Evolutionary conservation across 768 basidiomycete genomes (phyloP), one percentile per base, ranked within the genome.

Genomic region (Rhodotorula babjevae): DNA sequence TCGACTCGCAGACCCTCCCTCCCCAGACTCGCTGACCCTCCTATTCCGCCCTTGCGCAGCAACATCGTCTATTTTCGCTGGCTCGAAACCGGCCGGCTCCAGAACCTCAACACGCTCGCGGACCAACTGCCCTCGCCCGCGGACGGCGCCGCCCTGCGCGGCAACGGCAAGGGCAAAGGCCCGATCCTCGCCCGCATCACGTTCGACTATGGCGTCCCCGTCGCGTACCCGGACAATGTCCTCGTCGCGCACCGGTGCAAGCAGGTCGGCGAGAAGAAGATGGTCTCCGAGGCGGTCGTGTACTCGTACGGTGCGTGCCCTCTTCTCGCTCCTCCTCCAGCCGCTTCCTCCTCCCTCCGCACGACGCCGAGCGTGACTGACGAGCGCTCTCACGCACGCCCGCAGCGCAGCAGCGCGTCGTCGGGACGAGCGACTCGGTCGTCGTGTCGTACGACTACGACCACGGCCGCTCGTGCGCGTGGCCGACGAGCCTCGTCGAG

Each of bases 41-140:
- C 55, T 29, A 2, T 46, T 15, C 14, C 44, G 29, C 29, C 11
- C 55, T 29, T 18, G 8, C 42, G 21, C 58, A 72, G 71, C 52
- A 72, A 72, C 62, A 67, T 40, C 27, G 67, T 68, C 16, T 72
- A 68, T 53, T 58, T 72, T 29, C 58, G 67, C 10, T 72, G 71
- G 71, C 63, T 72, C 44, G 71, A 72, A 63, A 56, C 63, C 21
- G 71, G 71, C 15, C 71, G 71, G 18, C 50, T 72, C 27, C 29
- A 53, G 46, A 56, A n/a, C 6, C 61, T 72, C 29, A 52, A 63
- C 23, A 40, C 29, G 3, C 46, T 72, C 0, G 55, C 50, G 16
- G 31, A 33, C 21, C 50, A 46, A 0, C 46, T 72, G 2, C 52
- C 50, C 1, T 52, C 60, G 6, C 36, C 36, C 36, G 44, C 42